A percentile compares a stretch with the other conserved stretches of the same genome.
phyloP scores from a whole-genome alignment of 1,139 yeast species.

The Geotrichum cucujoidarum region DNA sequence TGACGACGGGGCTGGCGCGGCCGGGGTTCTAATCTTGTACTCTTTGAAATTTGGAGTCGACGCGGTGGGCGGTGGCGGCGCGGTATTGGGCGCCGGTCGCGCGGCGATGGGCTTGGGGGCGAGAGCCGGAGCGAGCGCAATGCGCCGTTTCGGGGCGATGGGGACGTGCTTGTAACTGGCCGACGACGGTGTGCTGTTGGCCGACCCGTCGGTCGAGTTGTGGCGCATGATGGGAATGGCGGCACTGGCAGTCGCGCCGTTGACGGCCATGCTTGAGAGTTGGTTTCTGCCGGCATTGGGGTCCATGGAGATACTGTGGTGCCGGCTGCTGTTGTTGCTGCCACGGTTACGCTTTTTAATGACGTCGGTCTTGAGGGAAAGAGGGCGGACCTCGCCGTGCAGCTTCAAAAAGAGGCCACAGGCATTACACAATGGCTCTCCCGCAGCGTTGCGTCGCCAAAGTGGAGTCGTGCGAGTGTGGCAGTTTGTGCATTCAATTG shows the following conservation, averaged over 20 bases:
- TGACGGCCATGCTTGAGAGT: conserved; percentile 17
- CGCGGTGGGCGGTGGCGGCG: no score
- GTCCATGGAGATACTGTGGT: neutral
- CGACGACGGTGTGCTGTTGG: neutral
- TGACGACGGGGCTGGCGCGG: neutral
- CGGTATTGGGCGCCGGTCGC: neutral
- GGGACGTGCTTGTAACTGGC: conserved; percentile 13
- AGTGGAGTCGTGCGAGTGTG: conserved; percentile 85
- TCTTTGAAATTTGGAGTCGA: conserved; percentile 4
- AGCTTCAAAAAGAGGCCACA: conserved; percentile 84
- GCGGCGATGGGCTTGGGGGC: neutral
- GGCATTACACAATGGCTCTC: conserved; percentile 88
- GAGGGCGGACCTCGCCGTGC: conserved; percentile 87
- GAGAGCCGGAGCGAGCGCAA: conserved; percentile 9
- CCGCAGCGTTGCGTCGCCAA: conserved; percentile 88
- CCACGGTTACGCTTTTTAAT: conserved; percentile 61
- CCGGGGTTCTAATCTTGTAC: conserved; percentile 6
- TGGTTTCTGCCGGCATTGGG: neutral
- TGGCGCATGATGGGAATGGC: conserved; percentile 17
- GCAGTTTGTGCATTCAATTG: conserved; percentile 66
- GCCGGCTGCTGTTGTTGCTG: neutral
- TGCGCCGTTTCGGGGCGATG: conserved; percentile 15
- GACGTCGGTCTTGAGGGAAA: conserved; percentile 82
- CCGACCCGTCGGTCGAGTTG: neutral
- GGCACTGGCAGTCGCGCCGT: conserved; percentile 16